These are phyloP conservation scores for Naegleria fowleri DNA, from an alignment of 208 protist species.

Conservation along the genomic window DNA sequence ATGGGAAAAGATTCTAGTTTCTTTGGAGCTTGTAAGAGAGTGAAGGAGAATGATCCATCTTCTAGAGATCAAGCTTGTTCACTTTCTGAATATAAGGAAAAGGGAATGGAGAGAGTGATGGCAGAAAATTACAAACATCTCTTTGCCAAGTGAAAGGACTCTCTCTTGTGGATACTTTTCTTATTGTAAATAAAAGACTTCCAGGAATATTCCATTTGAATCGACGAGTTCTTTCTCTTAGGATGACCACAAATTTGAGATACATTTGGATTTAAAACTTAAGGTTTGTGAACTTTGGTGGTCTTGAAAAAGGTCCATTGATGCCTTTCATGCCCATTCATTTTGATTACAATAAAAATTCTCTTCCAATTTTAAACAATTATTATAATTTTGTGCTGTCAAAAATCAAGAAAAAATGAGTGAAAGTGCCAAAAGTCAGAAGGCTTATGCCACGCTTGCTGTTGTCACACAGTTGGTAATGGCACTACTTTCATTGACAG, in stretches of 20 bases:
- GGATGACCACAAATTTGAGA: no score
- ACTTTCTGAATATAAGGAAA: not conserved
- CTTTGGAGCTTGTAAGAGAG: not conserved
- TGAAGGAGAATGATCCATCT: not conserved
- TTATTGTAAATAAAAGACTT: no score
- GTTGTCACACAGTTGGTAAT: not conserved
- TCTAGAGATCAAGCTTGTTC: not conserved
- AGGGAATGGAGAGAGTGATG: not conserved
- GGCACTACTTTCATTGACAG: not conserved
- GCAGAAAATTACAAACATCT: not conserved
- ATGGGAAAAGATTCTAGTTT: not conserved
- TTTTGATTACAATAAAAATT: not conserved
- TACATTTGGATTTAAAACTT: no score
- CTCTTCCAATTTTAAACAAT: not conserved
- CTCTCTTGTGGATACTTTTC: no score
- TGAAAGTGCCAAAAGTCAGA: not conserved
- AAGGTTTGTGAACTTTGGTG: no score
- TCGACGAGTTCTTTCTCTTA: no score
- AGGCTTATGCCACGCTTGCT: not conserved
- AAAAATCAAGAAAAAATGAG: not conserved
- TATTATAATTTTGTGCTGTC: not conserved
- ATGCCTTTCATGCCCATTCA: no score
- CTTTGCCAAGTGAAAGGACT: no score
- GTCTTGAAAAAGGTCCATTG: no score
- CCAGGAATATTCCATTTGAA: no score